Conservation (phyloP, 1,139 yeast genomes). For the Sugiyamaella xylanicola region DNA sequence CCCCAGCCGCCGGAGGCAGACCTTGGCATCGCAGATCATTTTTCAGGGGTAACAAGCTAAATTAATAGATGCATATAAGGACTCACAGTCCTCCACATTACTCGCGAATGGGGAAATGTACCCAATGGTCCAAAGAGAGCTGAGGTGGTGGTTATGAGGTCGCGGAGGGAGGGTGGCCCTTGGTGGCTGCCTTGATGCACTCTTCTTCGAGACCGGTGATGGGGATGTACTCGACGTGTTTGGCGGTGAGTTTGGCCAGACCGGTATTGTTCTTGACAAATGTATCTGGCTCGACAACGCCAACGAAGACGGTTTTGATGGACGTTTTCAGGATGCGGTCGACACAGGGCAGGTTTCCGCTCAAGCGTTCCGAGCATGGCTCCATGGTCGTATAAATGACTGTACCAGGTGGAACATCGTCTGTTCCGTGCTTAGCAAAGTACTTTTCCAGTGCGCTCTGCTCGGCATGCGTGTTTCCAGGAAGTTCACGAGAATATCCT, state of each 20-base stretch:
- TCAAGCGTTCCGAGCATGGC: constrained; percentile 86
- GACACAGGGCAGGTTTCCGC: constrained; percentile 89
- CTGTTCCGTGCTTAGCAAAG: constrained; percentile 41
- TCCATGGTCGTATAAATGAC: constrained; percentile 96
- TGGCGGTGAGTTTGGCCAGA: constrained; percentile 51
- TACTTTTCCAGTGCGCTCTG: constrained; percentile 90
- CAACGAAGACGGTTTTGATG: constrained; percentile 81
- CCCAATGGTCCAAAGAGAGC: background rate
- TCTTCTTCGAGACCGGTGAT: constrained; percentile 84
- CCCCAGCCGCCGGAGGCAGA: background rate
- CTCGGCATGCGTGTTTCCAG: constrained; percentile 98
- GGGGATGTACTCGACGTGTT: constrained; percentile 71
- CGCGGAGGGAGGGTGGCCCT: constrained; percentile 54
- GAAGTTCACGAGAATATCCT: constrained; percentile 88
- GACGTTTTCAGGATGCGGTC: constrained; percentile 66
- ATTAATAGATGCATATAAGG: too few species aligned
- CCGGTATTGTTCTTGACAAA: constrained; percentile 82
- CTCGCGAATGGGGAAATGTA: too few species aligned
- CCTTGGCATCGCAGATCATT: too few species aligned
- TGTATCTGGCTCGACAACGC: constrained; percentile 86
- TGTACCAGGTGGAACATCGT: constrained; percentile 69
- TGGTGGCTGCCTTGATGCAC: constrained; percentile 70
- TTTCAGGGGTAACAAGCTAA: too few species aligned
- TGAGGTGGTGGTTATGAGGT: background rate
- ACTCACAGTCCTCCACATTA: too few species aligned